phyloP scores from a whole-genome alignment of 2,329 filamentous ascomycete species.

The Fonsecaea pedrosoi region DNA sequence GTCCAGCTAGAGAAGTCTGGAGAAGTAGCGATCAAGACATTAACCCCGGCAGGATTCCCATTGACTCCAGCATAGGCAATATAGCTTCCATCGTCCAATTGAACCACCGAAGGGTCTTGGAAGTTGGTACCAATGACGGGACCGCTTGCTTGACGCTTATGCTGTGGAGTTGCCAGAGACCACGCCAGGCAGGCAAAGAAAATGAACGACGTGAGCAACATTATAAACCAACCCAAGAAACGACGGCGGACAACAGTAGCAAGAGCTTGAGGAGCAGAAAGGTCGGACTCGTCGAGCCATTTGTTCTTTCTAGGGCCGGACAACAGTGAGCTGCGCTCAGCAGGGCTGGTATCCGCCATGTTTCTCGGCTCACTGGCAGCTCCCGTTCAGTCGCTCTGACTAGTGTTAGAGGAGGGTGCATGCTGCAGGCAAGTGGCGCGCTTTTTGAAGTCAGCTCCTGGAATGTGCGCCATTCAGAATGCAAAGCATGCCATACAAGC shows the following conservation, averaged over 20 bases:
- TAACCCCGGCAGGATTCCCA: slow-evolving; percentile 46
- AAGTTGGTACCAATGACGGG: slow-evolving; percentile 53
- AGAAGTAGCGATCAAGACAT: slow-evolving; percentile 62
- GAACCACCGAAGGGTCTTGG: slow-evolving; percentile 61
- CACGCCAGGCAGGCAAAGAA: slow-evolving; percentile 24
- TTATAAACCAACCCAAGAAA: slow-evolving; percentile 19
- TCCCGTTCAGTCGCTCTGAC: slow-evolving; percentile 6
- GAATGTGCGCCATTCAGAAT: slow-evolving; percentile 26
- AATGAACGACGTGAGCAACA: slow-evolving; percentile 26
- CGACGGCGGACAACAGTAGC: slow-evolving; percentile 17
- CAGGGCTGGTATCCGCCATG: slow-evolving; percentile 10
- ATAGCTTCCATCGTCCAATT: slow-evolving; percentile 55
- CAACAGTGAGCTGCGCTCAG: slow-evolving; percentile 19
- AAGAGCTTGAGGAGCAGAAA: slow-evolving; percentile 15
- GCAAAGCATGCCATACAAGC: slow-evolving; percentile 24
- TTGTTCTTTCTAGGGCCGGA: slow-evolving; percentile 23
- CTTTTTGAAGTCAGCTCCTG: slow-evolving; percentile 11
- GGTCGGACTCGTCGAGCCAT: slow-evolving; percentile 20
- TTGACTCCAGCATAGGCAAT: slow-evolving; percentile 60
- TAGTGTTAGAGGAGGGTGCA: slow-evolving; percentile 4
- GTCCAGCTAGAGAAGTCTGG: slow-evolving; percentile 56
- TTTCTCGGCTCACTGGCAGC: slow-evolving; percentile 8
- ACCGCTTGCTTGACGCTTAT: slow-evolving; percentile 25
- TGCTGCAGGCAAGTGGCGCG: slow-evolving; percentile 13
- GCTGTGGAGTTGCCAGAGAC: slow-evolving; percentile 26